Evolutionary conservation across 768 basidiomycete genomes (phyloP).

Genomic region (Xerocomus spinulosus): DNA sequence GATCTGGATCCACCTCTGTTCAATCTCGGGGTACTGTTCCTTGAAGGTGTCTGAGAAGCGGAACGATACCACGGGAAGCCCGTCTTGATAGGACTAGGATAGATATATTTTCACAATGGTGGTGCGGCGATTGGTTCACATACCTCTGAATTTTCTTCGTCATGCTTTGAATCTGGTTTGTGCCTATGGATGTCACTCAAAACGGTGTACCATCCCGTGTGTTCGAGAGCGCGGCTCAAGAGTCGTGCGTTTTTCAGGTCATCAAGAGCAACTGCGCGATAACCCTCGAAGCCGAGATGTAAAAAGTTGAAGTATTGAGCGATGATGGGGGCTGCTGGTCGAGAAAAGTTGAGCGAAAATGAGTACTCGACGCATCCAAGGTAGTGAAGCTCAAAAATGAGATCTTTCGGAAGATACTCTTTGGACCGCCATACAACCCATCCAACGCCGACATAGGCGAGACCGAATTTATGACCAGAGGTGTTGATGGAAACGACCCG

Average conservation of each 20-base stretch:
- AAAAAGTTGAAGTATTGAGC: slow-evolving; percentile 62
- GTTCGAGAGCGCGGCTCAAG: slow-evolving; percentile 60
- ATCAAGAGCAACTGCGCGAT: slow-evolving; percentile 41
- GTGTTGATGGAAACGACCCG: slow-evolving; percentile 58
- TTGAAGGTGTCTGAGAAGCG: slow-evolving; percentile 52
- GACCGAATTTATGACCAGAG: slow-evolving; percentile 60
- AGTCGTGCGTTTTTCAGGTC: slow-evolving; percentile 60
- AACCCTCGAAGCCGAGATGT: slow-evolving; percentile 56
- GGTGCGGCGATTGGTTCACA: slow-evolving; percentile 1
- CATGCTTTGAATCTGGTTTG: slow-evolving; percentile 27
- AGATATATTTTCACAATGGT: background rate
- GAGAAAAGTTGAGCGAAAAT: slow-evolving; percentile 60
- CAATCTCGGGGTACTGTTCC: slow-evolving; percentile 47
- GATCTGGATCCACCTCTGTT: slow-evolving; percentile 56
- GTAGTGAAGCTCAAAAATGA: slow-evolving; percentile 61
- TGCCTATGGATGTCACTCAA: slow-evolving; percentile 53
- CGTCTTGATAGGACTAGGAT: slow-evolving; percentile 42
- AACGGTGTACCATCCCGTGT: slow-evolving; percentile 47
- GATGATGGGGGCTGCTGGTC: slow-evolving; percentile 57
- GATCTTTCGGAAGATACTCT: slow-evolving; percentile 57
- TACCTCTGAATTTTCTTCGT: slow-evolving; percentile 60
- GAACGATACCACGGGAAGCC: slow-evolving; percentile 51
- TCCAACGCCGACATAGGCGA: slow-evolving; percentile 55
- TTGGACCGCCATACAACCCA: slow-evolving; percentile 62
- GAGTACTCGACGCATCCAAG: slow-evolving; percentile 66